Base-by-base conservation (phyloP, 2,329 filamentous ascomycete genomes). In the Eutypa lata region DNA sequence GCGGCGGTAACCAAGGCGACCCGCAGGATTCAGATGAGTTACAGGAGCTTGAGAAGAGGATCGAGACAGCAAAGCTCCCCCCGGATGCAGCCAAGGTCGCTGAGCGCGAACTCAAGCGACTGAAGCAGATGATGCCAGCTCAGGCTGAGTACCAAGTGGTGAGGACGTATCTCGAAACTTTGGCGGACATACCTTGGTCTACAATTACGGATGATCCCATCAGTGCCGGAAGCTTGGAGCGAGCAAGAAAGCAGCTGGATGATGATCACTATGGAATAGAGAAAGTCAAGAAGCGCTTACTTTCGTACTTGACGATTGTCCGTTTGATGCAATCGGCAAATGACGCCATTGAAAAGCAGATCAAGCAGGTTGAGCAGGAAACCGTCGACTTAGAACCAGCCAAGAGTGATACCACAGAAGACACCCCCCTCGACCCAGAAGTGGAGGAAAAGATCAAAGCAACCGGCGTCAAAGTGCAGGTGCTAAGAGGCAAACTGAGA, bases 71-170 rank as follows among this genome's bases (percentile, higher is more conserved):
- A 0, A 84, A 88, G 58, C 79, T 99, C 42, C 89, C 88, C 1
- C 81, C 88, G 0, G 94, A 99, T 59, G 92, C 91, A 7, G 82
- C 87, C 56, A 97, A 94, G 73, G 85, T 95, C n/a, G 93, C 91
- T 1, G 89, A 96, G 53, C 83, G 92, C 50, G 94, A 99, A 70
- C 71, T 99, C 46, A 90, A 90, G 65, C 81, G 94, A 21, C 74
- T 99, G 56, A 89, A 89, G 65, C 96, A 96, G 76, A 97, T 97
- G 90, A 92, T 91, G 65, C 92, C 94, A 0, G 90, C 90, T 48
- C 94, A 97, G 67, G 93, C 95, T 37, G 94, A 99, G 66, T 97
- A 97, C 66, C 90, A 94, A 57, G 93, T 99, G 13, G 91, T 89
- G 60, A 80, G 93, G 58, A 96, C 91, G 48, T 99, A 97, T 73